Evolutionary conservation across 1,284 basidiomycete species (phyloP), one percentile per base, ranked within the genome.

Genomic region (Tylopilus orsonianus): DNA sequence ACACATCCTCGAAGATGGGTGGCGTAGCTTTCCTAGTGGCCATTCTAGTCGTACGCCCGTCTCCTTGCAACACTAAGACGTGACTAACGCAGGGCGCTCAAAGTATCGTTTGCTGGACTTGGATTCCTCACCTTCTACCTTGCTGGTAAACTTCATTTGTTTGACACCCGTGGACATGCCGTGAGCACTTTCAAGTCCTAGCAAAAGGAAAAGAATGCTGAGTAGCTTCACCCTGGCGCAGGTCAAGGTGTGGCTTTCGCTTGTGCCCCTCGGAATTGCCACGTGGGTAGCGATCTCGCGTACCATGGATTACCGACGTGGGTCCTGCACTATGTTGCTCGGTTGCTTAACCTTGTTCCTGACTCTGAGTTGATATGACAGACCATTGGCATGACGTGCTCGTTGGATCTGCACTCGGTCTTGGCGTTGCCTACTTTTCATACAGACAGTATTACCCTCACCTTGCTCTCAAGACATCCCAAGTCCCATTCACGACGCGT

Each of bases 11-110:
- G 70, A 75, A 36, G 83, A 87, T 48, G 88, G 88, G 0, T 91
- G 85, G 73, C 77, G 82, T 50, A 85, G 81, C 58, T 90, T 92
- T 65, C 87, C 87, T 1, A 85, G 83, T 30, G 89, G 89, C 0
- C 89, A 91, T 65, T 75, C 83, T 1, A 84, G 81, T 56, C 67
- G 72, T 85, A 65, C 50, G 73, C 68, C 13, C 8, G 2, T 34
- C 32, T 12, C 18, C 4, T 5, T n/a, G 24, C 24, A 0, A 16
- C 6, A 30, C 4, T 16, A 0, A 12, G 10, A 2, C 14, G 12
- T 6, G 19, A 18, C 46, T 56, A 4, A 49, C 27, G 26, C 1
- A 54, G 1, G 3, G n/a, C 5, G 18, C 5, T 8, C 8, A 2
- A 13, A 84, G 83, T 86, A 16, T 79, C 85, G 0, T 91, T 87